phyloP scores from a whole-genome alignment of 805 yeast species.

The Hanseniaspora singularis region DNA sequence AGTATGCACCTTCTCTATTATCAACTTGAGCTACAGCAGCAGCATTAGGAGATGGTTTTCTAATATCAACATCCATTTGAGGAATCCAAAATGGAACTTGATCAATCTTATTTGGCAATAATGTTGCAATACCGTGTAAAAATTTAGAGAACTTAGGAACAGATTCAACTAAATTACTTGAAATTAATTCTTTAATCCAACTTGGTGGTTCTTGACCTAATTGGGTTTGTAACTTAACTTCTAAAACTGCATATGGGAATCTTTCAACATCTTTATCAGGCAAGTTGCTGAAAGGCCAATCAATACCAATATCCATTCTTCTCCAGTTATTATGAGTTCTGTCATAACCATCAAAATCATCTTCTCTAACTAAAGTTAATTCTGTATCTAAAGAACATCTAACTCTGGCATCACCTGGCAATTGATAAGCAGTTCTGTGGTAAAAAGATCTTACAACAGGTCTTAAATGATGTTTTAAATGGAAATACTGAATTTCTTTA shows the following conservation, averaged over 20 bases:
- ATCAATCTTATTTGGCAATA: conserved; percentile 70
- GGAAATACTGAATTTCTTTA: conserved; percentile 81
- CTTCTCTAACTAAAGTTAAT: conserved; percentile 94
- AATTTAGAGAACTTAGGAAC: conserved; percentile 96
- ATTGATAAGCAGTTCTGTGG: conserved; percentile 96
- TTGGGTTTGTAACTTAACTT: conserved; percentile 94
- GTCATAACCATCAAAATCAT: conserved; percentile 83
- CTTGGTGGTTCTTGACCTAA: conserved; percentile 97
- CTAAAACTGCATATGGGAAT: conserved; percentile 95
- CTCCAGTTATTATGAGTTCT: conserved; percentile 94
- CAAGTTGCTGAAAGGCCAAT: conserved; percentile 83
- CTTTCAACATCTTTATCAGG: conserved; percentile 77
- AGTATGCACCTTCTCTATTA: conserved; percentile 22
- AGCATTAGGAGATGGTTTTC: conserved; percentile 43
- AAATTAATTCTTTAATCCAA: conserved; percentile 88
- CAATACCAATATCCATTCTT: conserved; percentile 95
- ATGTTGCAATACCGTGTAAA: conserved; percentile 91
- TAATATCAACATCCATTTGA: conserved; percentile 90
- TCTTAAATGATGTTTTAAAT: conserved; percentile 68
- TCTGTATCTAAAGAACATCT: conserved; percentile 97
- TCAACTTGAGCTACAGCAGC: conserved; percentile 45
- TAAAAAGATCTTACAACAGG: conserved; percentile 95
- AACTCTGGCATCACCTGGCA: conserved; percentile 98
- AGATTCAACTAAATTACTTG: conserved; percentile 91
- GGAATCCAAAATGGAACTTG: conserved; percentile 95